A percentile compares a stretch with the other conserved stretches of the same genome.
Evolutionary conservation across 2,329 filamentous ascomycete genomes (phyloP).

Genomic region (Colletotrichum paranaense): DNA sequence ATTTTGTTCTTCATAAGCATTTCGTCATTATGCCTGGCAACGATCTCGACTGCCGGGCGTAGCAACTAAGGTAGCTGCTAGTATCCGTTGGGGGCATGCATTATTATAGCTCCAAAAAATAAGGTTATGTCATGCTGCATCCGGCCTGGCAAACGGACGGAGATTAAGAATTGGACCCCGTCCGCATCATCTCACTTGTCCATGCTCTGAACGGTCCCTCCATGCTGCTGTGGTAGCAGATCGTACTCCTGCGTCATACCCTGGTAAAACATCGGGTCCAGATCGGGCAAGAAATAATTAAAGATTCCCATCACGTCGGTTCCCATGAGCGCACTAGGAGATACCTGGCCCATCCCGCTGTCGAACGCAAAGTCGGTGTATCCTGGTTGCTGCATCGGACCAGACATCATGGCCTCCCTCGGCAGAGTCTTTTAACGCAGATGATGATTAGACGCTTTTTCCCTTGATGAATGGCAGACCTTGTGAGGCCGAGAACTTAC

Average conservation of each 20-base stretch:
- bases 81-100: not conserved
- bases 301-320: constrained; percentile 43
- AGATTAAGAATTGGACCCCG: not conserved
- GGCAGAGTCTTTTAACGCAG: not conserved
- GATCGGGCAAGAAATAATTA: constrained; percentile 39
- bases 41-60: too few species aligned
- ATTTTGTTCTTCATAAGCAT: not conserved
- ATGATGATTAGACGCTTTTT: not conserved
- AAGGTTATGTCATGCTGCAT: not conserved
- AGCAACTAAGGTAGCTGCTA: not conserved
- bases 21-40: not conserved
- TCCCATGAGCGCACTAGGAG: constrained; percentile 28
- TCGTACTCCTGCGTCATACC: constrained; percentile 11
- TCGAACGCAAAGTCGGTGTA: constrained; percentile 36
- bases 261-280: constrained; percentile 39
- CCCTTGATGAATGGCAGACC: not conserved
- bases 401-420: not conserved
- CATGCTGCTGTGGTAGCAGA: constrained; percentile 19
- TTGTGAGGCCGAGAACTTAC: not conserved
- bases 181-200: not conserved
- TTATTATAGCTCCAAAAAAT: not conserved
- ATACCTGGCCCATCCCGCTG: constrained; percentile 10
- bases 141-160: not conserved
- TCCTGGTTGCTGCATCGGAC: constrained; percentile 1
- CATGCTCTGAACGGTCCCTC: not conserved